These are phyloP conservation scores for Amanita exitialis DNA, from an alignment of 768 basidiomycete species.

Conservation along the genomic window DNA sequence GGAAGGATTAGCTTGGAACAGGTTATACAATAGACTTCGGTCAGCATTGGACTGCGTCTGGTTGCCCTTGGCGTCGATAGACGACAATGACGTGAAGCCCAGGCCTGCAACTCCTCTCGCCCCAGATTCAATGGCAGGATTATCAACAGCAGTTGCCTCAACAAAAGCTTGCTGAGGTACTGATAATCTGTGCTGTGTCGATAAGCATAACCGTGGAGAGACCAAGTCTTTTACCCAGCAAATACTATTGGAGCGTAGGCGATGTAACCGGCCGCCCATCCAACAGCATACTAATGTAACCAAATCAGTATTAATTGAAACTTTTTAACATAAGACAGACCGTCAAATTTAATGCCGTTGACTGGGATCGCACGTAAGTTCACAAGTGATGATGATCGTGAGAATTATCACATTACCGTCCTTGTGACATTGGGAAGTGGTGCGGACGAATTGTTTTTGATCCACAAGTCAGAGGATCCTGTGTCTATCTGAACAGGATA, in stretches of 20 bases:
- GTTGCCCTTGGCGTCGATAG: constrained; percentile 54
- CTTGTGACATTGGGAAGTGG: constrained; percentile 38
- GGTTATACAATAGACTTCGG: constrained; percentile 63
- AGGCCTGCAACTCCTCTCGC: constrained; percentile 66
- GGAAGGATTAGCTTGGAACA: constrained; percentile 56
- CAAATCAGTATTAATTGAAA: not conserved
- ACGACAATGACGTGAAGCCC: constrained; percentile 71
- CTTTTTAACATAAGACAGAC: constrained; percentile 26
- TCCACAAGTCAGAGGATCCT: constrained; percentile 79
- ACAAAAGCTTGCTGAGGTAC: constrained; percentile 65
- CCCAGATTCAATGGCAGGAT: constrained; percentile 66
- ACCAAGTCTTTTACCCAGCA: constrained; percentile 41
- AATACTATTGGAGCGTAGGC: constrained; percentile 56
- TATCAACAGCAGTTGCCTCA: constrained; percentile 51
- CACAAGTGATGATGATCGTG: constrained; percentile 2
- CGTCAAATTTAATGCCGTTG: constrained; percentile 47
- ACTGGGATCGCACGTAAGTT: constrained; percentile 20
- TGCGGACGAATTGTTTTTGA: constrained; percentile 30
- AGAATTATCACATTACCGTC: constrained; percentile 31
- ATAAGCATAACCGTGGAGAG: constrained; percentile 4
- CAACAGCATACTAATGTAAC: constrained; percentile 59
- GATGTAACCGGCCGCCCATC: constrained; percentile 64
- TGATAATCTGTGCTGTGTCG: constrained; percentile 32
- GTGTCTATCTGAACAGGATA: constrained; percentile 77
- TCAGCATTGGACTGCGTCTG: constrained; percentile 48